Conservation (phyloP, 2,329 filamentous ascomycete genomes). For the Trichoderma atrobrunneum region DNA sequence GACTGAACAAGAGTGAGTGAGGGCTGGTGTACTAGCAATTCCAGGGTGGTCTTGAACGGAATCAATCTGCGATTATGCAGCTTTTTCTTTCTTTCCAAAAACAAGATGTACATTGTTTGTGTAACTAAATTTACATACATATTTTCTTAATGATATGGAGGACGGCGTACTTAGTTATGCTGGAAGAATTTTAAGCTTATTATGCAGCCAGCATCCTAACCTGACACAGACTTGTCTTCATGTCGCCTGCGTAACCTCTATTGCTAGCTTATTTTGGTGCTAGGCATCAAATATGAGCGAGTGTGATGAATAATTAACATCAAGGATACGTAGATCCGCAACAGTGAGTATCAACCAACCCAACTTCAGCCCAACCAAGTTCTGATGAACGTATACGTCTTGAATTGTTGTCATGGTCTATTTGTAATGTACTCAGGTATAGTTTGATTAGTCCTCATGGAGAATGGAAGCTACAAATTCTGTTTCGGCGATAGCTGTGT, state of each 20-base stretch:
- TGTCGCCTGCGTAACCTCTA: too few relatives aligned
- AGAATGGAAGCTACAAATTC: background rate
- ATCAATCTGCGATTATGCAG: background rate
- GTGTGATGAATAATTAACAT: too few relatives aligned
- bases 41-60: background rate
- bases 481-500: background rate
- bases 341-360: background rate
- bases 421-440: background rate
- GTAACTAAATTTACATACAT: background rate
- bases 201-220: too few relatives aligned
- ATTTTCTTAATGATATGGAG: too few relatives aligned
- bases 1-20: background rate
- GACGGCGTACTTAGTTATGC: too few relatives aligned
- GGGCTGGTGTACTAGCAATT: background rate
- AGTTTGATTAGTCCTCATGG: background rate
- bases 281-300: too few relatives aligned
- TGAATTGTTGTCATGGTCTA: background rate
- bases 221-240: too few relatives aligned
- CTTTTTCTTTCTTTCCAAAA: background rate
- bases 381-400: background rate
- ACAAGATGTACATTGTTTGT: background rate
- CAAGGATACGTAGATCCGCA: background rate
- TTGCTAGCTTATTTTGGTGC: too few relatives aligned
- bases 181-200: too few relatives aligned
- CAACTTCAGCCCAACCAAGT: background rate